Evolutionary conservation across 2,329 filamentous ascomycete genomes (phyloP), one percentile per base, ranked within the genome.

Genomic region (Pseudogymnoascus sp.): DNA sequence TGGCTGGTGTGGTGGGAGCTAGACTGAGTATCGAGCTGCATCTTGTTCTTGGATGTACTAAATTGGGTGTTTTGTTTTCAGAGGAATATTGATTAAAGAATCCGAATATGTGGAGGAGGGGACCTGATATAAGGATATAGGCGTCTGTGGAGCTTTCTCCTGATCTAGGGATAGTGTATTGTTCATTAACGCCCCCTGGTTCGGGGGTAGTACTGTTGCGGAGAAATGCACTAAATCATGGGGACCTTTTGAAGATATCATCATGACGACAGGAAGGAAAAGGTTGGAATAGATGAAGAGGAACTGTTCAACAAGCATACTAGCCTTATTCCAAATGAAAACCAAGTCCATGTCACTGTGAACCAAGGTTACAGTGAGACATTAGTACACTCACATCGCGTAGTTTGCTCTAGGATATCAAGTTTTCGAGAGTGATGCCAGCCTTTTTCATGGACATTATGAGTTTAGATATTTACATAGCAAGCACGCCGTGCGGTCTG

Each of bases 21-120:
- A 35, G 59, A 26, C 33, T 61, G 59, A 38, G 38, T 61, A 38
- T 61, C 38, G 35, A 56, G 50, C 50, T 56, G 50, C 50, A 37
- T 61, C 19, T 33, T 62, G n/a, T 56, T 62, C 42, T 53, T 44
- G 24, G 24, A 33, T 10, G 61, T 53, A 64, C 44, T 64, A 29
- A 62, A 29, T 63, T 44, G 61, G 56, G 38, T 29, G 40, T 66
- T 35, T 19, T 29, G 29, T n/a, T 21, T 61, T 61, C 13, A 42
- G n/a, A 19, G 61, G 21, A 53, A 50, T 62, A 33, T 38, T 16
- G 37, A 47, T 62, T 38, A 16, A 61, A 40, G 24, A 42, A 61
- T 61, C 14, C 42, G 38, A 16, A 53, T 33, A 29, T 24, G 61
- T 44, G 42, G 40, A 62, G 13, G 42, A 19, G 19, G n/a, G 14